Evolutionary conservation across 2,329 filamentous ascomycete genomes (phyloP).

Genomic region (Aschersonia sp.): DNA sequence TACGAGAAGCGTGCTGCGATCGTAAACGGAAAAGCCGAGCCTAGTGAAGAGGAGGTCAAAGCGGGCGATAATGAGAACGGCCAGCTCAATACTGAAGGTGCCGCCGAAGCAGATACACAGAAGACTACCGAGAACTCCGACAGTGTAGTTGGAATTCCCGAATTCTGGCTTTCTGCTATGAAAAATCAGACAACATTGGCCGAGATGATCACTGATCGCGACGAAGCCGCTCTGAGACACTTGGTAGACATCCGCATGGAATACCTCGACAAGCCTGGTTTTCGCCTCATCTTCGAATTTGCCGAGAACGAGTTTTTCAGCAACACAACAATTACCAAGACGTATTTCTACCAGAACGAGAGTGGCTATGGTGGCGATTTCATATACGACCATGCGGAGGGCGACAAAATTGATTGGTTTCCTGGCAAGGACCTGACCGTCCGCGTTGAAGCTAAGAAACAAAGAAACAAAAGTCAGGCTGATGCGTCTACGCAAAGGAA

Average conservation of each 20-base stretch:
- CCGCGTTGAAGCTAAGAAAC: slow-evolving; percentile 96
- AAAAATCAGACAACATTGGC: slow-evolving; percentile 97
- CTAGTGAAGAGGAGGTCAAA: slow-evolving; percentile 73
- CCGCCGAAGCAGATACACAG: slow-evolving; percentile 38
- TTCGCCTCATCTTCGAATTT: slow-evolving; percentile 97
- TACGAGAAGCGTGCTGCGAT: slow-evolving; percentile 92
- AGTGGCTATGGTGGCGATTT: slow-evolving; percentile 97
- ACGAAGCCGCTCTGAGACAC: slow-evolving; percentile 84
- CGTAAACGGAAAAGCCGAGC: slow-evolving; percentile 75
- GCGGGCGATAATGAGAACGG: slow-evolving; percentile 69
- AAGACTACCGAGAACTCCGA: slow-evolving; percentile 42
- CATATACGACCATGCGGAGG: slow-evolving; percentile 98
- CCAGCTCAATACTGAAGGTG: slow-evolving; percentile 53
- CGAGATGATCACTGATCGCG: slow-evolving; percentile 96
- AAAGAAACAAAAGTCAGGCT: slow-evolving; percentile 89
- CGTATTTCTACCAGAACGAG: slow-evolving; percentile 98
- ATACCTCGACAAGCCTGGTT: slow-evolving; percentile 94
- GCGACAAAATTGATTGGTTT: slow-evolving; percentile 97
- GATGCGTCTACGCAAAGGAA: neutral
- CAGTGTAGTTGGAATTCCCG: slow-evolving; percentile 67
- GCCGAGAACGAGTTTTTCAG: slow-evolving; percentile 90
- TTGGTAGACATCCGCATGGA: slow-evolving; percentile 95
- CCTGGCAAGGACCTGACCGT: slow-evolving; percentile 84
- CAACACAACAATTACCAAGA: slow-evolving; percentile 96
- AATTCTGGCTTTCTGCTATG: slow-evolving; percentile 99